These are phyloP conservation scores for Suhomyces terraborum DNA, from an alignment of 1,139 yeast genomes.

Conservation along the genomic window DNA sequence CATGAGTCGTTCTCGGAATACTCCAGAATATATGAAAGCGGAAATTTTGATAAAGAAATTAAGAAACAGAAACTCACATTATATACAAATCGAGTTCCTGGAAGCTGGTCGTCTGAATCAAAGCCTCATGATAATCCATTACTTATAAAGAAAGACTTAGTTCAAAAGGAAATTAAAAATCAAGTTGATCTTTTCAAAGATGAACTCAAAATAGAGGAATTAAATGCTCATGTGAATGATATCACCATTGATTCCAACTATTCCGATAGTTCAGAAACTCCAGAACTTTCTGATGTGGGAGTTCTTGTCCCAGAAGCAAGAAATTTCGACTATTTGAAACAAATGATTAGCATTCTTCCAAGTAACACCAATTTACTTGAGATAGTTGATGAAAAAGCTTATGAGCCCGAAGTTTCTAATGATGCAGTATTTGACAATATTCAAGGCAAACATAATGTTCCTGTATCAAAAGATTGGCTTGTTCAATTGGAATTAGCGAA, in stretches of 20 bases:
- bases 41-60: slow-evolving; percentile 32
- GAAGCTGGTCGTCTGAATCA: slow-evolving; percentile 33
- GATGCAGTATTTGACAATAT: slow-evolving; percentile 36
- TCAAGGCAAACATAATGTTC: slow-evolving; percentile 39
- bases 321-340: slow-evolving; percentile 39
- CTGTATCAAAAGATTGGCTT: slow-evolving; percentile 62
- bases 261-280: slow-evolving; percentile 12
- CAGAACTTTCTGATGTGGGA: slow-evolving; percentile 17
- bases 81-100: slow-evolving; percentile 39
- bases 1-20: slow-evolving; percentile 29
- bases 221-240: slow-evolving; percentile 33
- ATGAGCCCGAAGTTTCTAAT: slow-evolving; percentile 58
- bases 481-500: slow-evolving; percentile 61
- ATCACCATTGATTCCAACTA: slow-evolving; percentile 34
- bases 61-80: slow-evolving; percentile 38
- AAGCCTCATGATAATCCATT: slow-evolving; percentile 25
- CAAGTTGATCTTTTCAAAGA: slow-evolving; percentile 27
- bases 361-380: slow-evolving; percentile 37
- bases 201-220: slow-evolving; percentile 21
- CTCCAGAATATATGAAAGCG: slow-evolving; percentile 33
- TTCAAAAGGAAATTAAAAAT: slow-evolving; percentile 31
- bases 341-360: slow-evolving; percentile 35
- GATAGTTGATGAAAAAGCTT: slow-evolving; percentile 62
- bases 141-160: slow-evolving; percentile 27
- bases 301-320: slow-evolving; percentile 14